phyloP scores from a whole-genome alignment of 192 early-diverging fungal genomes.

The Mortierella claussenii region DNA sequence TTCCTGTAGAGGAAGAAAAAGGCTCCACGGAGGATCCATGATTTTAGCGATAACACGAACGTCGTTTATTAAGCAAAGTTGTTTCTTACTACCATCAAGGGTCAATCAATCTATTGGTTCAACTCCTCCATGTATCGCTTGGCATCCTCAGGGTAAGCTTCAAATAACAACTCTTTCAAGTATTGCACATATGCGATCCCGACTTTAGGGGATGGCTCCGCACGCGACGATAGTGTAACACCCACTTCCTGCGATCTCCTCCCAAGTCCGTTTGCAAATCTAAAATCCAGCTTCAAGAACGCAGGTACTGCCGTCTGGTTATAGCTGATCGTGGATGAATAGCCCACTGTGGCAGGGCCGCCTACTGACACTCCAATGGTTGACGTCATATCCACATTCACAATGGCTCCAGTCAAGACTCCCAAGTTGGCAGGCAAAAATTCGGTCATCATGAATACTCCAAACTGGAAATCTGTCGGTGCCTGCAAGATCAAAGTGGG shows the following conservation, averaged over 20 bases:
- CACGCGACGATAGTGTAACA: not conserved
- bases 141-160: conserved; percentile 33
- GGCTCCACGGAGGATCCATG: too few relatives aligned
- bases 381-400: conserved; percentile 23
- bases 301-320: conserved; percentile 33
- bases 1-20: too few relatives aligned
- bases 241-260: conserved; percentile 1
- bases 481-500: conserved; percentile 23
- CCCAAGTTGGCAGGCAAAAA: conserved; percentile 36
- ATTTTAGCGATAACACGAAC: too few relatives aligned
- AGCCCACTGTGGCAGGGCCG: conserved; percentile 11
- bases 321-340: conserved; percentile 12
- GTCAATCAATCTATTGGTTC: conserved; percentile 15
- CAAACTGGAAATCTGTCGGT: conserved; percentile 25
- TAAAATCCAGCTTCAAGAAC: conserved; percentile 33
- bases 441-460: conserved; percentile 24
- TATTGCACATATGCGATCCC: conserved; percentile 20
- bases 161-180: conserved; percentile 32
- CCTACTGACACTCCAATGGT: conserved; percentile 26
- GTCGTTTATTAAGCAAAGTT: too few relatives aligned
- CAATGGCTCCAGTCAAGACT: conserved; percentile 20
- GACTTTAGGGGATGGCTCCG: conserved; percentile 18
- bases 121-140: conserved; percentile 21
- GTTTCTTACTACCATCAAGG: too few relatives aligned
- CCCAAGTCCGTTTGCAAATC: conserved; percentile 8